Percentiles rank a stretch among this genome's conserved stretches.
These are phyloP conservation scores for Candida sp. DNA, from an alignment of 1,139 yeast genomes.

Conservation along the genomic window DNA sequence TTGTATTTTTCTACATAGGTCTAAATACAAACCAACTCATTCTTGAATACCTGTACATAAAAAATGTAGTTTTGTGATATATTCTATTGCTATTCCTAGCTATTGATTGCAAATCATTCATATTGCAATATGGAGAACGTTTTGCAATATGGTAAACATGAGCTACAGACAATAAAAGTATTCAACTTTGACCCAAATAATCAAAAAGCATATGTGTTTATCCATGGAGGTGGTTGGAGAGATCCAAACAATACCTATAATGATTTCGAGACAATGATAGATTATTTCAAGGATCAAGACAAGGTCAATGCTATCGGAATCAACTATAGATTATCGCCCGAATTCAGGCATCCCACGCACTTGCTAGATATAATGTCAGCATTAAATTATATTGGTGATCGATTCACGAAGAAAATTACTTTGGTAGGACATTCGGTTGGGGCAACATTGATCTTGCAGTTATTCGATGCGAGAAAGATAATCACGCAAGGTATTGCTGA, in stretches of 20 bases:
- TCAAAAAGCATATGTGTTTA: slow-evolving; percentile 37
- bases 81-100: too few species aligned
- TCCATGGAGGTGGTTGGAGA: slow-evolving; percentile 93
- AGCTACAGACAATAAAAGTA: slow-evolving; percentile 20
- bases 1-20: too few species aligned
- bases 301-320: slow-evolving; percentile 37
- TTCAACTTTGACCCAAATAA: slow-evolving; percentile 13
- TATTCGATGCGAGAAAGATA: slow-evolving; percentile 28
- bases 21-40: too few species aligned
- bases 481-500: slow-evolving; percentile 11
- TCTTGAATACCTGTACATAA: too few species aligned
- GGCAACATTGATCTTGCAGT: slow-evolving; percentile 64
- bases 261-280: slow-evolving; percentile 47
- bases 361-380: slow-evolving; percentile 53
- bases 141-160: slow-evolving; percentile 19
- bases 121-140: background rate
- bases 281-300: slow-evolving; percentile 8
- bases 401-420: slow-evolving; percentile 10
- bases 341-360: slow-evolving; percentile 61
- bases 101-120: too few species aligned
- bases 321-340: slow-evolving; percentile 71
- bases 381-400: slow-evolving; percentile 24
- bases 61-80: too few species aligned
- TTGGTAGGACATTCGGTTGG: slow-evolving; percentile 84
- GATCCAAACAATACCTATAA: slow-evolving; percentile 59